Evolutionary conservation across 345 rosid species (phyloP), one percentile per base, ranked within the genome.

Genomic region (Ceriops decandra): DNA sequence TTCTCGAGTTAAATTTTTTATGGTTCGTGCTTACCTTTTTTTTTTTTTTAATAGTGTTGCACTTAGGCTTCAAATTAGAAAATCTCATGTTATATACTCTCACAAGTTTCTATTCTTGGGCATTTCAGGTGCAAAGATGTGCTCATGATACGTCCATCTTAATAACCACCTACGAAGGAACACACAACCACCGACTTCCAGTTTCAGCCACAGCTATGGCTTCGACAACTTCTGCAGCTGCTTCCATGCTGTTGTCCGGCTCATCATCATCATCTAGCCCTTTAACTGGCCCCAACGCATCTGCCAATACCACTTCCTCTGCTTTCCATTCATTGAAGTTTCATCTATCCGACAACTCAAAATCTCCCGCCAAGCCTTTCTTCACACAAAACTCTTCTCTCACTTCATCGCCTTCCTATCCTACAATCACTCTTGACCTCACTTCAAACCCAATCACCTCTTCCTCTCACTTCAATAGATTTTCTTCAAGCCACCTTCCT

Each of bases 171-270:
- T 93, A 93, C 52, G 98, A 93, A 84, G 98, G 98, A 75, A 83
- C 83, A 51, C 98, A 93, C 80, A 93, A 87, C 83, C 98, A 93
- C 68, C 88, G 91, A 36, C 98, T 93, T 77, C 85, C 96, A 4
- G 63, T 85, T 57, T 80, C 98, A 15, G 98, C 98, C 49, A 91
- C 96, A 0, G 89, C 96, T n/a, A 90, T 93, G 97, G 97, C 97
- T 68, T 90, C 97, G 60, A 85, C 98, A 61, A 93, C 97, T 58
- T 86, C 95, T 1, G 96, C 97, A 1, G 98, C 98, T 0, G 98
- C 95, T 56, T 85, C 88, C 36, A 93, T 93, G 97, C 82, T 90
- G 2, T 74, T 85, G 53, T 85, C 96, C 2, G 86, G 88, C 52
- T 77, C 96, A 5, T 69, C 75, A 28, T 69, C 75, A 21, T 77